Evolutionary conservation across 2,329 filamentous ascomycete species (phyloP).

Genomic region (Trichoderma sp.): DNA sequence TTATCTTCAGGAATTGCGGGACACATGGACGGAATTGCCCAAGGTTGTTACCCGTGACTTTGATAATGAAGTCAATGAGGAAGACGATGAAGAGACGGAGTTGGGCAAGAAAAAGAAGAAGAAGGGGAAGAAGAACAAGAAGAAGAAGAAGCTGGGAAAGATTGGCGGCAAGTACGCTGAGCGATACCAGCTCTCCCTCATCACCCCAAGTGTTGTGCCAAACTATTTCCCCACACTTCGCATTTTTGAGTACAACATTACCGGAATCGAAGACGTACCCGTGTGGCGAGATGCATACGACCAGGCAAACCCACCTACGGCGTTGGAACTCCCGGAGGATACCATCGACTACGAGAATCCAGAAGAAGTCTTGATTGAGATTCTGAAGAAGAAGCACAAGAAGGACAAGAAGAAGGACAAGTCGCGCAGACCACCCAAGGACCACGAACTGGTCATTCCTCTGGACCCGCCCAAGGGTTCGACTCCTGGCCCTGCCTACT

Average conservation of each 20-base stretch:
- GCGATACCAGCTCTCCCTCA: slow-evolving; percentile 77
- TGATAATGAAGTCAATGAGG: slow-evolving; percentile 23
- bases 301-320: slow-evolving; percentile 7
- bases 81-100: slow-evolving; percentile 27
- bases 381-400: slow-evolving; percentile 35
- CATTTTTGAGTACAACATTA: slow-evolving; percentile 94
- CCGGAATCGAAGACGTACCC: slow-evolving; percentile 62
- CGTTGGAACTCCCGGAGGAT: not conserved
- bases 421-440: slow-evolving; percentile 52
- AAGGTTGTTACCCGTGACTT: slow-evolving; percentile 43
- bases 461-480: slow-evolving; percentile 69
- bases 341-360: slow-evolving; percentile 32
- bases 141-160: slow-evolving; percentile 55
- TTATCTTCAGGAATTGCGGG: slow-evolving; percentile 77
- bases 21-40: slow-evolving; percentile 77
- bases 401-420: slow-evolving; percentile 33
- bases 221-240: slow-evolving; percentile 89
- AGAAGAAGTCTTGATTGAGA: slow-evolving; percentile 31
- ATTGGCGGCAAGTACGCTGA: slow-evolving; percentile 83
- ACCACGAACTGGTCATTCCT: slow-evolving; percentile 66
- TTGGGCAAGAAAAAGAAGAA: slow-evolving; percentile 36
- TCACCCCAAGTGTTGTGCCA: slow-evolving; percentile 86
- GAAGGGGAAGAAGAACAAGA: slow-evolving; percentile 44
- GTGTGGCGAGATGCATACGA: slow-evolving; percentile 47
- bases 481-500: slow-evolving; percentile 87